Evolutionary conservation across 2,329 filamentous ascomycete species (phyloP), one percentile per base, ranked within the genome.

Genomic region (Penicillium expansum): DNA sequence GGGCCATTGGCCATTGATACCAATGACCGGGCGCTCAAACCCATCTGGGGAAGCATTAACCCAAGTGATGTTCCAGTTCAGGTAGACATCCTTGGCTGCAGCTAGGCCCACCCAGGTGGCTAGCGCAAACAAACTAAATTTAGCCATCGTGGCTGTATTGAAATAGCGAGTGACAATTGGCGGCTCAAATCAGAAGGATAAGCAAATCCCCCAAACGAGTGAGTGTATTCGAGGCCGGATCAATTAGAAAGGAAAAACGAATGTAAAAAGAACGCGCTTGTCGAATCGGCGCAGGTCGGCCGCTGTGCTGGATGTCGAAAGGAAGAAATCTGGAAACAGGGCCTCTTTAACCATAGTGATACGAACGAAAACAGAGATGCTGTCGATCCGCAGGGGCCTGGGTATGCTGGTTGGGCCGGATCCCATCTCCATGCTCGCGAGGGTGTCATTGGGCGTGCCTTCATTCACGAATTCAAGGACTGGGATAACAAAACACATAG

Each of bases 1-100:
- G 1, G 90, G 90, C 87, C 89, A 91, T 75, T 86, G 72, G 5
- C 83, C 84, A 67, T 94, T 93, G 76, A 94, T 88, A 44, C 88
- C 89, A 68, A 93, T 90, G 4, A 83, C 83, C 1, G 85, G 81
- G 32, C 89, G 82, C 38, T 83, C 78, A 8, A 80, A 77, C 22
- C 86, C 86, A 75, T 93, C 90, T 0, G 90, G 90, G 65, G 89
- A 88, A 33, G 86, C 83, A 41, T 75, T 82, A 11, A 90, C 84
- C 89, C 89, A 92, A 56, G 81, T 83, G 61, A 91, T 79, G 65
- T 86, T 84, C 76, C 88, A 91, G 8, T 65, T 45, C 4, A 66
- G 55, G 50, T 61, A 57, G 3, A 67, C 64, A n/a, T 67, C 64
- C 48, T 66, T 67, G 10, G 64, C 64, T 4, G 54, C 60, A 2